Conservation (phyloP, 768 basidiomycete species). For the Suillus luteus region DNA sequence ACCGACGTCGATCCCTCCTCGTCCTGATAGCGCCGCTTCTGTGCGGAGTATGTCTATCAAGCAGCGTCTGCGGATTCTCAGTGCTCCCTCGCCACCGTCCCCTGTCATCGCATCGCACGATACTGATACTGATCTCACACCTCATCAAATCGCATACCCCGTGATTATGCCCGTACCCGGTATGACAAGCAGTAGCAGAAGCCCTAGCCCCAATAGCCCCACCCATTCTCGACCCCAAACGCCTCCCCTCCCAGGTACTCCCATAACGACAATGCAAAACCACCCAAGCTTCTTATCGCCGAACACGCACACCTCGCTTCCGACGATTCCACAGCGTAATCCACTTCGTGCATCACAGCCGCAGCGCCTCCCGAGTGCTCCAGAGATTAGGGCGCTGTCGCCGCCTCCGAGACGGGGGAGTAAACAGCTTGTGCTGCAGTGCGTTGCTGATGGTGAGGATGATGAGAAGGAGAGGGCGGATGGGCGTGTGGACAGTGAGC, state of each 20-base stretch:
- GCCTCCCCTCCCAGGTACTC: slow-evolving; percentile 30
- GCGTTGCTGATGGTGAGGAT: not conserved
- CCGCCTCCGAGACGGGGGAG: slow-evolving; percentile 69
- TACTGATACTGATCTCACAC: slow-evolving; percentile 6
- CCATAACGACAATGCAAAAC: slow-evolving; percentile 51
- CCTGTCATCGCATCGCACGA: slow-evolving; percentile 8
- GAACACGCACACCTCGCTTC: slow-evolving; percentile 43
- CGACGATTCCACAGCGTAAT: slow-evolving; percentile 22
- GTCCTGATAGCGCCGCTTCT: slow-evolving; percentile 26
- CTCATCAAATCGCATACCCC: slow-evolving; percentile 14
- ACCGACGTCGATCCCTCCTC: slow-evolving; percentile 43
- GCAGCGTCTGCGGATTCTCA: slow-evolving; percentile 68
- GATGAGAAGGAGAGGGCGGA: not conserved
- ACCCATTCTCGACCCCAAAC: slow-evolving; percentile 29
- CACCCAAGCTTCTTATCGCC: slow-evolving; percentile 66
- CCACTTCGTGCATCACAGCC: slow-evolving; percentile 32
- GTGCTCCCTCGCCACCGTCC: slow-evolving; percentile 49
- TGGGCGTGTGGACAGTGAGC: slow-evolving; percentile 17
- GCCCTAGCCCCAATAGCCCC: slow-evolving; percentile 22
- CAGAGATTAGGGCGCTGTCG: slow-evolving; percentile 52
- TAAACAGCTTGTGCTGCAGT: slow-evolving; percentile 39
- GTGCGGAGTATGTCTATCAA: slow-evolving; percentile 47
- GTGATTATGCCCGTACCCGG: not conserved
- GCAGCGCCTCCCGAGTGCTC: slow-evolving; percentile 30
- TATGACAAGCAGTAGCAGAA: slow-evolving; percentile 6